Base-by-base conservation (phyloP, 306 rosid genomes). In the Lagenaria siceraria region DNA sequence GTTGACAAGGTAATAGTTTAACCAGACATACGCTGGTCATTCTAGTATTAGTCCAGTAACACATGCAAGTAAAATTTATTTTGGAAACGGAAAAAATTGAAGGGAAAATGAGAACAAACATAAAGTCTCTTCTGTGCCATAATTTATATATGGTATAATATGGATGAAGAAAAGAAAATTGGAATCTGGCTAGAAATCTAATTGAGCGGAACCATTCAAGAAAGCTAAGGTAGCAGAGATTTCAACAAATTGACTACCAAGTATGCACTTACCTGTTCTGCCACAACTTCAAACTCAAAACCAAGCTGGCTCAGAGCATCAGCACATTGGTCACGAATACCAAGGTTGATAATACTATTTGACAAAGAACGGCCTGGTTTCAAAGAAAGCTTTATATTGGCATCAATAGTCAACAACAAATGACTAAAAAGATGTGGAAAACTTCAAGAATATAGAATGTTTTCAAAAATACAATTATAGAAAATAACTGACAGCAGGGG, bases 251-350 rank as follows among this genome's bases (percentile, higher is more conserved):
- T 65, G 15, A 42, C 35, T 72, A 49, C 40, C 21, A 36, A 29
- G 49, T 17, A 21, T 13, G 31, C 51, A 25, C 80, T 19, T 40
- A 90, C 92, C 90, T 90, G 95, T 82, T 90, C 95, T 2, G 95
- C 92, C 80, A 90, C 69, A 85, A 90, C 95, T 79, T 90, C 95
- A 77, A 80, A 88, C 83, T 90, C 95, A 83, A 90, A 90, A 27
- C 95, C 95, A 79, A 90, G 95, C 79, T 90, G 92, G 78, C 80
- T 86, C 77, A 90, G 81, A 83, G 95, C 95, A 80, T 90, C 90
- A 6, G 90, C 88, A 86, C 82, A 90, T 81, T 90, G 90, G 77
- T 90, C 95, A 68, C 85, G 84, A 70, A 90, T 86, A 36, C 95
- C 95, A 79, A 90, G 95, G 83, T 90, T 90, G 78, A 88, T 86